Conservation (phyloP, 495 filamentous ascomycete genomes). For the Neurospora terricola region DNA sequence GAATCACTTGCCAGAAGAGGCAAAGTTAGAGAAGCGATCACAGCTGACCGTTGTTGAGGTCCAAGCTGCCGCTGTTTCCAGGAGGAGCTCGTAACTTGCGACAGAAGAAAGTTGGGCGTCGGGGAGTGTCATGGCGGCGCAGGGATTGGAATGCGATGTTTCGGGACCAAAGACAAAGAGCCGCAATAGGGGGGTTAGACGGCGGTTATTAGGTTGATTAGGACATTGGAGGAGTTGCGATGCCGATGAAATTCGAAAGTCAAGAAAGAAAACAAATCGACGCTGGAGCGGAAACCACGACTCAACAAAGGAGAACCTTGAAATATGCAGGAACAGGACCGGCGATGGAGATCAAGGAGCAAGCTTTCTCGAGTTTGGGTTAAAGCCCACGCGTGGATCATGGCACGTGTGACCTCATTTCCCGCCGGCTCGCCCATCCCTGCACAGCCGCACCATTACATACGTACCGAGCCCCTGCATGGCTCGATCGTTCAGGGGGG, state of each 20-base stretch:
- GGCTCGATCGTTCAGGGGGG: neutral
- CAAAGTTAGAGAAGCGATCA: neutral
- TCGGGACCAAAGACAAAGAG: neutral
- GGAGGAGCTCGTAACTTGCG: neutral
- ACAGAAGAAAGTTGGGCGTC: neutral
- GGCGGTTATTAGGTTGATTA: neutral
- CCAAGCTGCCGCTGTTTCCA: neutral
- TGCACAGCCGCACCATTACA: neutral
- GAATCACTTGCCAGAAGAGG: neutral
- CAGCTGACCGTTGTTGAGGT: neutral
- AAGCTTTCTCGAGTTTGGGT: neutral
- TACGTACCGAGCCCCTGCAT: neutral
- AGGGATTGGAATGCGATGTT: neutral
- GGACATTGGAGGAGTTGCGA: neutral
- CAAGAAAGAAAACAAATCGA: neutral
- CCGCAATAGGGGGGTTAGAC: neutral
- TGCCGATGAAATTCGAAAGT: neutral
- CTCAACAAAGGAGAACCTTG: neutral
- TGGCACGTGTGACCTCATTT: neutral
- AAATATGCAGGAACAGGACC: neutral
- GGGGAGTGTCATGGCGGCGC: conserved; percentile 9
- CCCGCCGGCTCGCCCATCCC: neutral
- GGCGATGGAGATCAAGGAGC: neutral
- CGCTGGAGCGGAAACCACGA: neutral
- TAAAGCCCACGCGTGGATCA: neutral